These are phyloP conservation scores for Aureobasidium lini DNA, from an alignment of 2,329 filamentous ascomycete species.

Conservation along the genomic window DNA sequence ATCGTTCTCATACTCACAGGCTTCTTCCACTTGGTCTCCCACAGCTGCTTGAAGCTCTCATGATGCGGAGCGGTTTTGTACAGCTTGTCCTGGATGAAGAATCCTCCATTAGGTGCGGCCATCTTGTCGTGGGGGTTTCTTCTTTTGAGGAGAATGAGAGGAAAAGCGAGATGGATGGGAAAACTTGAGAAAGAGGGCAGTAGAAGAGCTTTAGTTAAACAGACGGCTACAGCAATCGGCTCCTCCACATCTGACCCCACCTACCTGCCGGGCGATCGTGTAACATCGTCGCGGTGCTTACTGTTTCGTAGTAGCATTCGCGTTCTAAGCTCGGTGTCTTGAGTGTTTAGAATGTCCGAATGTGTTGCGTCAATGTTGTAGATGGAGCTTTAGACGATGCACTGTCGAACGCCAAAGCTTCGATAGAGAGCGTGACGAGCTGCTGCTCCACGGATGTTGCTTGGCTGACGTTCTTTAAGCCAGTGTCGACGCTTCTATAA, in stretches of 20 bases:
- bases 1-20: slow-evolving; percentile 41
- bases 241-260: neutral
- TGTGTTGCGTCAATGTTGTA: neutral
- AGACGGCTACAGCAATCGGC: neutral
- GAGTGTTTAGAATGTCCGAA: neutral
- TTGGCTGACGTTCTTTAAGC: neutral
- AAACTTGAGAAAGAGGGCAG: neutral
- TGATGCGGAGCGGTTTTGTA: slow-evolving; percentile 37
- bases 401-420: neutral
- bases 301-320: neutral
- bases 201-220: neutral
- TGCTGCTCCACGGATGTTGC: neutral
- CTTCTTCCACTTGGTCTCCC: slow-evolving; percentile 70
- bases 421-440: neutral
- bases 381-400: neutral
- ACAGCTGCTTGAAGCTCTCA: slow-evolving; percentile 43
- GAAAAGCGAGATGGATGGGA: neutral
- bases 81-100: slow-evolving; percentile 42
- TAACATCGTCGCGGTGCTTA: neutral
- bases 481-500: neutral
- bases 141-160: too few species aligned
- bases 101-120: slow-evolving; percentile 35
- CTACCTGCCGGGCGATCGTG: neutral
- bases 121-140: too few species aligned
- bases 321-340: neutral